Percentiles rank a stretch among this genome's conserved stretches.
phyloP scores from a whole-genome alignment of 257 asterid genomes.

The Nicotiana obtusifolia region DNA sequence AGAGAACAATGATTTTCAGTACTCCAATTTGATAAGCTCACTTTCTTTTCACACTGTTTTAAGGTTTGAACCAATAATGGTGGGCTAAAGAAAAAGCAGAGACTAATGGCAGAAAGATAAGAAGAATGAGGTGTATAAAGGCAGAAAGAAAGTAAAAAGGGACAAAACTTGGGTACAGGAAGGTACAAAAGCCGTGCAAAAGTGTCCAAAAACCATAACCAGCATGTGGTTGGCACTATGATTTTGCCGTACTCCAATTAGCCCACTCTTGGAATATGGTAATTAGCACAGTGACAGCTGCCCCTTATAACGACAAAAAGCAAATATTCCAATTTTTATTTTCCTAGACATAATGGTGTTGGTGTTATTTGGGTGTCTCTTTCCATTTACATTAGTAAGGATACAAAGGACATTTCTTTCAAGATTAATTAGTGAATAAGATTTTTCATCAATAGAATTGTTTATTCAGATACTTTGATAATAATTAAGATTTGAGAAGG shows the following conservation, averaged over 20 bases:
- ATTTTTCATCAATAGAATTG: no score
- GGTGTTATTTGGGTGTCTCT: no score
- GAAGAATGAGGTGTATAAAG: neutral
- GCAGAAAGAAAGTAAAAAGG: neutral
- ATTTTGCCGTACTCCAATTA: neutral
- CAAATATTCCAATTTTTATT: neutral
- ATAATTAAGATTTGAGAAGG: neutral
- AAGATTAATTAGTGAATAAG: no score
- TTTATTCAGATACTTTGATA: no score
- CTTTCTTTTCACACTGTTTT: neutral
- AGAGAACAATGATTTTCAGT: neutral
- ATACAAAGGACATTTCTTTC: no score
- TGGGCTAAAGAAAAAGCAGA: neutral
- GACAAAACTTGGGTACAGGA: neutral
- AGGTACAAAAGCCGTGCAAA: neutral
- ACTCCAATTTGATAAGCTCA: neutral
- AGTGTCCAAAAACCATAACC: neutral
- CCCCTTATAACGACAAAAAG: neutral
- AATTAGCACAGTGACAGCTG: no score
- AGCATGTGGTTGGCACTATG: neutral
- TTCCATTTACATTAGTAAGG: no score
- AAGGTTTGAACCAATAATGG: neutral
- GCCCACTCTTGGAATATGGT: neutral
- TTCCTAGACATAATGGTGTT: no score
- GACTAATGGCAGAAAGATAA: neutral